A percentile compares a stretch with the other conserved stretches of the same genome.
Evolutionary conservation across 352 stramenopile genomes (phyloP).

Genomic region (Phytopythium montanum): DNA sequence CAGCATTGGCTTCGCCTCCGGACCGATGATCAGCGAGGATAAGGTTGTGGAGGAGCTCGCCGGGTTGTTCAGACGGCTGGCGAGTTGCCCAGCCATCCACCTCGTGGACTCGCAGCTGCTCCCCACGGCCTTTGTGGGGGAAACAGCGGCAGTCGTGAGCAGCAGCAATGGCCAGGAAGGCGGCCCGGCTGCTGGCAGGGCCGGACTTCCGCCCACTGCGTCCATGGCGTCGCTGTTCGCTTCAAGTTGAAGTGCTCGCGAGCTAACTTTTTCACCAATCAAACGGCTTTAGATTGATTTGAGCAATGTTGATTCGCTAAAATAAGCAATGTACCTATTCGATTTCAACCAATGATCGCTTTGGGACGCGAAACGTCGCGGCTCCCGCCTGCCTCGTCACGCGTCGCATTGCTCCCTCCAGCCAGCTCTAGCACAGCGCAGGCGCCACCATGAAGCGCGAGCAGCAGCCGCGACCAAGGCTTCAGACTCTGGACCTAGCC

Average conservation of each 20-base stretch:
- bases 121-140: neutral
- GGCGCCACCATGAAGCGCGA: neutral
- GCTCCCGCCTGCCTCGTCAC: neutral
- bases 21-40: slow-evolving; percentile 5
- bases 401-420: neutral
- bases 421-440: neutral
- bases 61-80: slow-evolving; percentile 23
- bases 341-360: neutral
- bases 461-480: neutral
- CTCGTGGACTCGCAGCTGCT: slow-evolving; percentile 18
- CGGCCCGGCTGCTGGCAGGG: neutral
- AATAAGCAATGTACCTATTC: neutral
- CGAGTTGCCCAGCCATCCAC: slow-evolving; percentile 21
- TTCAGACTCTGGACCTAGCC: neutral
- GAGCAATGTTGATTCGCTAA: neutral
- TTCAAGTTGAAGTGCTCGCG: neutral
- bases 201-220: neutral
- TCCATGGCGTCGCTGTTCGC: slow-evolving; percentile 1
- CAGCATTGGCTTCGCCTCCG: neutral
- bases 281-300: too few species aligned
- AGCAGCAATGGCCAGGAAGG: neutral
- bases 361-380: neutral
- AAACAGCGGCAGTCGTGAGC: neutral
- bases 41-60: slow-evolving; percentile 16
- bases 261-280: neutral